Evolutionary conservation across 192 early-diverging fungal genomes (phyloP).

Genomic region (Backusella parvicylindrica): DNA sequence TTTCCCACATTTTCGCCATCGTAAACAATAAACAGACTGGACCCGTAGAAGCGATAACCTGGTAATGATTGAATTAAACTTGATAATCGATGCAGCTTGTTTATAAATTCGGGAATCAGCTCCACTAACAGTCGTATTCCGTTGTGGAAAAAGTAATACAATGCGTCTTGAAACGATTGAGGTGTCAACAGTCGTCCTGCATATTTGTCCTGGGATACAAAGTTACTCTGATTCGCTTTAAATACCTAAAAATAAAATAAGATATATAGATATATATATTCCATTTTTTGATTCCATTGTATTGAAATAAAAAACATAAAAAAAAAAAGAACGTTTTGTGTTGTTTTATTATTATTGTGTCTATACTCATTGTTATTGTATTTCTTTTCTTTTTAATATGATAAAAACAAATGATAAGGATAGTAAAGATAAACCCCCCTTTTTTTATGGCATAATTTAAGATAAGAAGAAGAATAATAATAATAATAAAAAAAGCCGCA

Average conservation of each 20-base stretch:
- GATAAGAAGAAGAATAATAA: too few species aligned
- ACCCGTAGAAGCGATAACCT: conserved; percentile 87
- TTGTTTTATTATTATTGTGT: neutral
- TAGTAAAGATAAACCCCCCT: neutral
- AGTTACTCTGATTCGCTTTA: neutral
- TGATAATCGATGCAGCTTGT: conserved; percentile 69
- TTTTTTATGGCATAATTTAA: neutral
- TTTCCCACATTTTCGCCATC: conserved; percentile 54
- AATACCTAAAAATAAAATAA: neutral
- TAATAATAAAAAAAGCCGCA: too few species aligned
- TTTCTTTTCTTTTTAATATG: neutral
- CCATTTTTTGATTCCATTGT: neutral
- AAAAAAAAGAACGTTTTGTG: neutral
- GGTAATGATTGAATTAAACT: conserved; percentile 69
- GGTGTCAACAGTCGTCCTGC: conserved; percentile 82
- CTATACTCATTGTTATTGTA: neutral
- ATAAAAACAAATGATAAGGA: neutral
- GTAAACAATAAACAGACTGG: conserved; percentile 88
- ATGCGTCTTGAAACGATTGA: conserved; percentile 72
- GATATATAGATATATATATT: too few species aligned
- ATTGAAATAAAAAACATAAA: neutral
- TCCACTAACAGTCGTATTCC: conserved; percentile 65
- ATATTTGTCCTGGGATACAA: conserved; percentile 76
- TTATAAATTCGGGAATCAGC: conserved; percentile 76
- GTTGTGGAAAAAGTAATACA: conserved; percentile 82